Evolutionary conservation across 495 filamentous ascomycete genomes (phyloP), one percentile per base, ranked within the genome.

Genomic region (Xylaria bambusicola): DNA sequence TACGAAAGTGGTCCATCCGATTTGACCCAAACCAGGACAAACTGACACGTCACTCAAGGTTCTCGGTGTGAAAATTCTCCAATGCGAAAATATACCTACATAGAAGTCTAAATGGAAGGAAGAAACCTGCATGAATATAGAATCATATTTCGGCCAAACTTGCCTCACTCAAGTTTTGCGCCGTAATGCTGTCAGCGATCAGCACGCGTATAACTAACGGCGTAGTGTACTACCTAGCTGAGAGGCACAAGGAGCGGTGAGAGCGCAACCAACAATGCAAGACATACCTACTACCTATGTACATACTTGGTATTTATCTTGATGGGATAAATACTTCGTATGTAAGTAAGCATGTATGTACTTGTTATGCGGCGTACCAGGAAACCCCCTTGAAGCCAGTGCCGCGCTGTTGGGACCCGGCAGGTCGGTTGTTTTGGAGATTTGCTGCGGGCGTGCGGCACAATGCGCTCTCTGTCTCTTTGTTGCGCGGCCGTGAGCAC

Each of bases 181-280:
- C 17, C n/a, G 18, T 18, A n/a, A n/a, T n/a, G n/a, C n/a, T n/a
- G n/a, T n/a, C n/a, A n/a, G n/a, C n/a, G n/a, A n/a, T n/a, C n/a
- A n/a, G n/a, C n/a, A n/a, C n/a, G n/a, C n/a, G n/a, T n/a, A n/a
- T n/a, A n/a, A n/a, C n/a, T n/a, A n/a, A n/a, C n/a, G n/a, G n/a
- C n/a, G n/a, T n/a, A n/a, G n/a, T n/a, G n/a, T n/a, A n/a, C n/a
- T n/a, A n/a, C n/a, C n/a, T n/a, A n/a, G n/a, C n/a, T n/a, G n/a
- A 31, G 52, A 54, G 52, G 38, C 52, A 26, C 38, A 54, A 54
- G n/a, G 21, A 54, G 52, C 52, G 52, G 52, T 54, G 52, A 44
- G 40, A 36, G n/a, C n/a, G n/a, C n/a, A n/a, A n/a, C n/a, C n/a
- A n/a, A n/a, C n/a, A n/a, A n/a, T n/a, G n/a, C 12, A 18, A 8